Conservation (phyloP, 164 flowering plant genomes). For the Cinnamomum chago region DNA sequence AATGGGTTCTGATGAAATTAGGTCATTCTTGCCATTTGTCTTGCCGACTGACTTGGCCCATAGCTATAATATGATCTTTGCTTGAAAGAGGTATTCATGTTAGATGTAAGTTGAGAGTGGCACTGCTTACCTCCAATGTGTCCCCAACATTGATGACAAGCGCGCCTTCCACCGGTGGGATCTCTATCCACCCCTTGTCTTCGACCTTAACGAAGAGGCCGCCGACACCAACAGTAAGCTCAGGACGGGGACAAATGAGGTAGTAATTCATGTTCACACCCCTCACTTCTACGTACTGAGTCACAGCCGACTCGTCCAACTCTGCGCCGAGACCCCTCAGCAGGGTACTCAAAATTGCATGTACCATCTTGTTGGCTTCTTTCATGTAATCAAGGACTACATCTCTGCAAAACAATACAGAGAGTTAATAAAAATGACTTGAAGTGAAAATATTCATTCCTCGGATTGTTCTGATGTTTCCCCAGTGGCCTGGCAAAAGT, state of each 20-base stretch:
- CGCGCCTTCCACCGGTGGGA: conserved; percentile 20
- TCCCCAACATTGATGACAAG: conserved; percentile 25
- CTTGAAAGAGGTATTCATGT: too few species aligned
- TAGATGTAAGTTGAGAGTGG: neutral
- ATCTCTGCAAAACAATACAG: conserved; percentile 5
- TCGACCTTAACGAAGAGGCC: conserved; percentile 22
- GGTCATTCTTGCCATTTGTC: too few species aligned
- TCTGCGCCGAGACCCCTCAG: conserved; percentile 15
- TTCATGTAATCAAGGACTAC: conserved; percentile 16
- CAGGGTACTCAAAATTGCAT: conserved; percentile 9
- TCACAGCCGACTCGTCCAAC: conserved; percentile 5
- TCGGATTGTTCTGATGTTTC: too few species aligned
- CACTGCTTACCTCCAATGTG: conserved; percentile 17
- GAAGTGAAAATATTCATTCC: too few species aligned
- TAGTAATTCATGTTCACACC: conserved; percentile 23
- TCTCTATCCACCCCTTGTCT: conserved; percentile 20
- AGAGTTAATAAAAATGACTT: too few species aligned
- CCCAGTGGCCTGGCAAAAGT: too few species aligned
- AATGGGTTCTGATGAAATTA: too few species aligned
- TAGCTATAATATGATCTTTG: too few species aligned
- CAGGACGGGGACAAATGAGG: conserved; percentile 19
- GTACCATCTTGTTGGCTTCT: conserved; percentile 11
- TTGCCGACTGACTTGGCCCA: too few species aligned
- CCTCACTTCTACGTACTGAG: conserved; percentile 7
- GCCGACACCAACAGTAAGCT: conserved; percentile 19